Evolutionary conservation across 2,329 filamentous ascomycete species (phyloP), one percentile per base, ranked within the genome.

Genomic region (Penicillium sp.): DNA sequence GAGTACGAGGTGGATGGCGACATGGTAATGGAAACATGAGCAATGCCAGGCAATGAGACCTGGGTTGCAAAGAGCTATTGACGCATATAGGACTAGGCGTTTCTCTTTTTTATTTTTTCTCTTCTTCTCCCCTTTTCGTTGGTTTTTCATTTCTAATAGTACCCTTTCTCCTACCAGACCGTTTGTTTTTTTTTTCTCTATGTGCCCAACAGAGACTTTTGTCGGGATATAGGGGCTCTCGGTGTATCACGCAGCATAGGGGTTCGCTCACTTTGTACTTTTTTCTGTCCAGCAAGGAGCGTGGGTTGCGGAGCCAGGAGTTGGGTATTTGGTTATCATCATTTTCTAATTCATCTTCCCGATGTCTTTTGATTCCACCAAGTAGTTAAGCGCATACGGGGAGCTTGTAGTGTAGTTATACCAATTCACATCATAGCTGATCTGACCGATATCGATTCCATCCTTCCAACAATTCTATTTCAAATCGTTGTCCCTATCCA

Each of bases 21-120:
- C 49, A 57, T 64, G 33, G 65, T 68, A 44, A 71, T 71, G 69
- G 65, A 67, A 51, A 60, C 62, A 60, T 71, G 57, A 70, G 18
- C n/a, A 33, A 25, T 25, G 11, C 37, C 23, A 25, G 26, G 18
- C 18, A 45, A 31, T 23, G 15, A 14, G 15, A 29, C 9, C n/a
- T 43, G 25, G 40, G 27, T 26, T 6, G 27, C 49, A 43, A 26
- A 45, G 27, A 45, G 29, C 23, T 25, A 37, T 46, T 52, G 56
- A 61, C 59, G 65, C 66, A 67, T 68, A 61, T 59, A 59, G 54
- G 27, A 62, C 49, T 56, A 55, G 67, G 63, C 65, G 59, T 66
- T 67, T 53, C 45, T 51, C 49, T 47, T 25, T 62, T 53, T 56
- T 45, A 49, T 49, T 53, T 26, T 46, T 50, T 45, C 53, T 55